Conservation (phyloP, 306 rosid genomes). For the Lithocarpus polystachyus region DNA sequence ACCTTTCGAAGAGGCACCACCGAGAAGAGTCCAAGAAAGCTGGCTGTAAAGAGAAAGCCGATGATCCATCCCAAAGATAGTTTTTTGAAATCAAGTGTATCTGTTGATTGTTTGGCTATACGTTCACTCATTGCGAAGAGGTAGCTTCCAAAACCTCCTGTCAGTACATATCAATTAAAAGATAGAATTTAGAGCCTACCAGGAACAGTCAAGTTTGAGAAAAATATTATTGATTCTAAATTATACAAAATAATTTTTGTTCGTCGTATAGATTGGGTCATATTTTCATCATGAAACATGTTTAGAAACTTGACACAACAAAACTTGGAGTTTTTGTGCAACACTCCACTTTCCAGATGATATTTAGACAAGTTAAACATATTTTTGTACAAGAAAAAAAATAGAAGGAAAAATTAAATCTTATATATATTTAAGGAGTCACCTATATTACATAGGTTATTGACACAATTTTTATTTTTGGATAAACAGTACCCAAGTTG, state of each 20-base stretch:
- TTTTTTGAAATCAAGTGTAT: neutral
- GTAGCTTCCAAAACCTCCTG: slow-evolving; percentile 6
- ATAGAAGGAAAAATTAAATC: no score
- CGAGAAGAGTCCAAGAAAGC: neutral
- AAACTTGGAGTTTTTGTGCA: no score
- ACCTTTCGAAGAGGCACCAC: slow-evolving; percentile 11
- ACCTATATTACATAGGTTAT: neutral
- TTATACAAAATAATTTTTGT: neutral
- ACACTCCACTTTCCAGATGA: no score
- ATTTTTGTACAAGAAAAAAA: no score
- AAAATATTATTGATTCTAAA: neutral
- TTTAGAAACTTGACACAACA: no score
- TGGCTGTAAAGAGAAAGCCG: neutral
- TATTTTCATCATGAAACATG: no score
- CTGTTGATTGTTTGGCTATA: neutral
- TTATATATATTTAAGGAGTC: neutral
- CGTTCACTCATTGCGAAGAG: neutral
- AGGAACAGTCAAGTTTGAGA: neutral
- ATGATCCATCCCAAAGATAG: slow-evolving; percentile 1
- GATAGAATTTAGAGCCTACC: neutral
- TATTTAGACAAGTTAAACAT: no score
- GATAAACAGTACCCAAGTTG: no score
- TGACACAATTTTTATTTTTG: neutral
- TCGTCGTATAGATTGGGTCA: no score
- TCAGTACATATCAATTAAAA: neutral